phyloP scores from a whole-genome alignment of 768 basidiomycete species.

The Chlorophyllum brunneum region DNA sequence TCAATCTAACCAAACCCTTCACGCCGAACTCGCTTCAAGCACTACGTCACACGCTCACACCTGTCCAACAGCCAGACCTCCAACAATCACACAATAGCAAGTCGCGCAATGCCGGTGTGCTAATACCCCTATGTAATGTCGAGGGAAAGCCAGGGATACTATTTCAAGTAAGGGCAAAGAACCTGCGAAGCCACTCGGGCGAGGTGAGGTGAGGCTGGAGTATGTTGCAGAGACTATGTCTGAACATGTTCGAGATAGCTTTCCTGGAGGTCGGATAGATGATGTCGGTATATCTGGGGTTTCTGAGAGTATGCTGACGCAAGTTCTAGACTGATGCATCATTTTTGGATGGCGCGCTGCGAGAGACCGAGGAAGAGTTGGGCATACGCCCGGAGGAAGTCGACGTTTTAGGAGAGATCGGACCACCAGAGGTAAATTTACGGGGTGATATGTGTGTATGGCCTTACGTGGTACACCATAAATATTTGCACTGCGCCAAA shows the following conservation, averaged over 20 bases:
- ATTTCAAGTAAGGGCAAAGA: slow-evolving; percentile 65
- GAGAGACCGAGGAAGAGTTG: slow-evolving; percentile 75
- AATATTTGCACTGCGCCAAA: background rate
- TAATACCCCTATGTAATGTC: slow-evolving; percentile 79
- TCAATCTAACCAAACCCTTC: slow-evolving; percentile 35
- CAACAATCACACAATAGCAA: slow-evolving; percentile 17
- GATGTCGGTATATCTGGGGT: slow-evolving; percentile 33
- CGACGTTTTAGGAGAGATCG: slow-evolving; percentile 62
- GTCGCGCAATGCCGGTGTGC: slow-evolving; percentile 56
- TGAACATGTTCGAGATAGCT: slow-evolving; percentile 36
- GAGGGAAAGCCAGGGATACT: slow-evolving; percentile 60
- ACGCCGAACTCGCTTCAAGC: slow-evolving; percentile 31
- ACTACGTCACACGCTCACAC: slow-evolving; percentile 24
- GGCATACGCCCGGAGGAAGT: slow-evolving; percentile 57
- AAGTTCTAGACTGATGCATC: slow-evolving; percentile 45
- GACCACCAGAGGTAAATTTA: slow-evolving; percentile 57
- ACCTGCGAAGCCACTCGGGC: slow-evolving; percentile 69
- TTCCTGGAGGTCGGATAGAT: slow-evolving; percentile 73
- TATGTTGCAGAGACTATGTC: background rate
- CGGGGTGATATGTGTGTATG: slow-evolving; percentile 60
- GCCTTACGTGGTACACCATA: slow-evolving; percentile 68
- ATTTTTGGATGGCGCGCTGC: slow-evolving; percentile 53
- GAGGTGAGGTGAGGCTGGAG: slow-evolving; percentile 61
- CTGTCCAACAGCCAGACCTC: background rate
- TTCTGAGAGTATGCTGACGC: slow-evolving; percentile 14